Evolutionary conservation across 139 green algal species (phyloP), one percentile per base, ranked within the genome.

Genomic region (Chlamydomonas applanata): DNA sequence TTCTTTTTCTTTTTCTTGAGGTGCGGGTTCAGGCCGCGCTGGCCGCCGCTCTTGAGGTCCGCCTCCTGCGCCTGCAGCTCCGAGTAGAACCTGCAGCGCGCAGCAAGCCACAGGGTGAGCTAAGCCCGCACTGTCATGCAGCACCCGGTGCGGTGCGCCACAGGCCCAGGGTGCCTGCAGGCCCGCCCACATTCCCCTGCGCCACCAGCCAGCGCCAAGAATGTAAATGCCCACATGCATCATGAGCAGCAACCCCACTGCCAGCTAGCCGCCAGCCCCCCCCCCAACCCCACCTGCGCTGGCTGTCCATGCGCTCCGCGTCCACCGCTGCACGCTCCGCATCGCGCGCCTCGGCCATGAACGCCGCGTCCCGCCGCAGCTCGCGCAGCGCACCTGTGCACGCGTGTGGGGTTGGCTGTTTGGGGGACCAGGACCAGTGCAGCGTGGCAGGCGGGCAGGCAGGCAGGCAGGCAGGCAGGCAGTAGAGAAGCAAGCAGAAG

Each of bases 1-100:
- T 69, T 19, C 5, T 36, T 49, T 52, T 72, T 78, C 30, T 80
- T 81, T 64, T 85, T 87, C 71, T 94, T 94, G 16, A 90, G 86
- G 71, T 93, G 90, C 68, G 91, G 90, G 82, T 93, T 93, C 84
- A 95, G 91, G 45, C 93, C 93, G 11, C 81, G 78, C 88, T 98
- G 93, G 20, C 94, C 94, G 27, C 93, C 94, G 72, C 79, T 91
- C 68, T 89, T 89, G 46, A 94, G 79, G 77, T 98, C 93, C 3
- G 89, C 74, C 78, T 95, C 89, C 72, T 93, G 89, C 54, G 88
- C 70, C 77, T 84, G 52, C 34, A 86, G 82, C 80, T 93, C 87
- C 29, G 80, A 74, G 34, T 89, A 81, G 29, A 80, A 84, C 71
- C 40, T 69, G 69, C 14, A 59, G 36, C 40, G 40, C 11, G 40